A percentile compares a stretch with the other conserved stretches of the same genome.
Evolutionary conservation across 1,284 basidiomycete species (phyloP).

Genomic region (Puccinia novopanici): DNA sequence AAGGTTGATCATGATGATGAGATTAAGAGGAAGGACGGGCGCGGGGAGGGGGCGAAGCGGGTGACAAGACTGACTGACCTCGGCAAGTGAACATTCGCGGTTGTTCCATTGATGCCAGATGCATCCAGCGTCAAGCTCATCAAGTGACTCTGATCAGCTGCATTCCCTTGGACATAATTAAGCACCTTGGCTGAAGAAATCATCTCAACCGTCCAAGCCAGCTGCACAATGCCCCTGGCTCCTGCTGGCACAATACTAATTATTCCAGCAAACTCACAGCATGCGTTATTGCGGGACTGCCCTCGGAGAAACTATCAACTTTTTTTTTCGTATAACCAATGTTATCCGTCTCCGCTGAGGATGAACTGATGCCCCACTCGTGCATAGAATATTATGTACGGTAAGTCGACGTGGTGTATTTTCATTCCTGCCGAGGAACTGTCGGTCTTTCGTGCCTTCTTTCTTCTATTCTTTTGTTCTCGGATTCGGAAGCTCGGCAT

Average conservation of each 20-base stretch:
- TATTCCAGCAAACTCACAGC: neutral
- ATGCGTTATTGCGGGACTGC: neutral
- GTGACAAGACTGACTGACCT: constrained; percentile 3
- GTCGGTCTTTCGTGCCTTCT: neutral
- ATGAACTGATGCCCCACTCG: neutral
- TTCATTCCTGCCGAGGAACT: neutral
- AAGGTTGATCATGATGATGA: neutral
- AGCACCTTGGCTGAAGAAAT: neutral
- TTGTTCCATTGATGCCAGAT: neutral
- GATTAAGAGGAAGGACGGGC: neutral
- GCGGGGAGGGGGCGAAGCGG: neutral
- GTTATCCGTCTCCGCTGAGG: neutral
- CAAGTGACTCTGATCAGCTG: neutral
- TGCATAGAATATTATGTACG: neutral
- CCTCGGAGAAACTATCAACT: constrained; percentile 2
- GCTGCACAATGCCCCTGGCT: neutral
- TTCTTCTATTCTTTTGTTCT: neutral
- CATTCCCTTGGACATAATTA: neutral
- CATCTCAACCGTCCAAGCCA: neutral
- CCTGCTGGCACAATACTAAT: no score
- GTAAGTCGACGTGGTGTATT: neutral
- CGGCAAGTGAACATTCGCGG: neutral
- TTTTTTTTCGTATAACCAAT: neutral
- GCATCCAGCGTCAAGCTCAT: neutral
- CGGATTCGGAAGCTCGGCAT: neutral